Percentiles rank a stretch among this genome's conserved stretches.
phyloP scores from a whole-genome alignment of 2,329 filamentous ascomycete species.

The Penicillium sp. region DNA sequence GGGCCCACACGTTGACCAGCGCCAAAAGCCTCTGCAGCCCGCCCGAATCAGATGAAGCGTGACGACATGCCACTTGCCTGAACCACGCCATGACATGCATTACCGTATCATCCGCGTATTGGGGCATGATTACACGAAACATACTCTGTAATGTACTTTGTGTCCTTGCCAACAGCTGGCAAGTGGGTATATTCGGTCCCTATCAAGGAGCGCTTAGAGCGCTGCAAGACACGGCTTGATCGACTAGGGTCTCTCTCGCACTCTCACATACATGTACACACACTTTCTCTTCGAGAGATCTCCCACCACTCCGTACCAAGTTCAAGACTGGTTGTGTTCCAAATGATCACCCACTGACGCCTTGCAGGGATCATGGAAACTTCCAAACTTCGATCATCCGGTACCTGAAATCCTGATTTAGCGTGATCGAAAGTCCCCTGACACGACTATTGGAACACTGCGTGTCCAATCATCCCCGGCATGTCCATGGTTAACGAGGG shows the following conservation, averaged over 20 bases:
- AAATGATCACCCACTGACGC: conserved; percentile 7
- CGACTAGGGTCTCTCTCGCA: neutral
- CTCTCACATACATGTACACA: no score
- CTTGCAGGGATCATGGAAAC: conserved; percentile 28
- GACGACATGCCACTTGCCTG: conserved; percentile 26
- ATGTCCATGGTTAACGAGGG: neutral
- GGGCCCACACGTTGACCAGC: conserved; percentile 24
- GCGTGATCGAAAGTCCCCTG: conserved; percentile 5
- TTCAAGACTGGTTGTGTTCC: neutral
- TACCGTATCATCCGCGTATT: conserved; percentile 15
- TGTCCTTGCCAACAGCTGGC: no score
- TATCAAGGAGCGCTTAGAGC: neutral
- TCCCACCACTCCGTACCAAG: conserved; percentile 5
- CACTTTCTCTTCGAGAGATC: neutral
- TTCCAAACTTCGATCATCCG: conserved; percentile 10
- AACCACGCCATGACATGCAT: conserved; percentile 27
- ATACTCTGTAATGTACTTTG: neutral
- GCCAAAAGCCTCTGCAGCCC: conserved; percentile 26
- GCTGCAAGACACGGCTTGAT: neutral
- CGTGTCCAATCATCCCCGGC: neutral
- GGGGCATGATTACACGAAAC: conserved; percentile 9
- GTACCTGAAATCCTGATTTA: conserved; percentile 12
- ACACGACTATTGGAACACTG: neutral
- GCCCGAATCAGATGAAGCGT: conserved; percentile 29
- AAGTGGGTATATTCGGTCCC: no score